A percentile compares a stretch with the other conserved stretches of the same genome.
Conservation (phyloP, 495 filamentous ascomycete genomes). For the Penicillium egyptiacum region DNA sequence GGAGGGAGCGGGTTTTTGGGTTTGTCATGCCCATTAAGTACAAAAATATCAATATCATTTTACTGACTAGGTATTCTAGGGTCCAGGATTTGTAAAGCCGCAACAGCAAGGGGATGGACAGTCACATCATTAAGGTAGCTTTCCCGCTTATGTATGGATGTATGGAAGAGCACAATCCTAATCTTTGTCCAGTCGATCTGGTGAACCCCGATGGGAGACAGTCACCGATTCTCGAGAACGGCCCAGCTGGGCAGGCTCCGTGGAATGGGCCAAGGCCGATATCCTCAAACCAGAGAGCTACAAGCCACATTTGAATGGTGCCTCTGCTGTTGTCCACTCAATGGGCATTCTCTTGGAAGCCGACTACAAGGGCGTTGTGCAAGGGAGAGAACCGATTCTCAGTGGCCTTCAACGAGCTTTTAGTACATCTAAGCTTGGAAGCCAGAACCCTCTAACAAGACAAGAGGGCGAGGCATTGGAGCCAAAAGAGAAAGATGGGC, state of each 20-base stretch:
- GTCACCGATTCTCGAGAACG: conserved; percentile 70
- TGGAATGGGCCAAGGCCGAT: conserved; percentile 85
- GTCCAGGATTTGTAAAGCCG: conserved; percentile 87
- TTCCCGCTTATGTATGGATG: background rate
- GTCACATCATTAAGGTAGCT: conserved; percentile 83
- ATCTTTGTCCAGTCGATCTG: conserved; percentile 67
- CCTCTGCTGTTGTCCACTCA: conserved; percentile 83
- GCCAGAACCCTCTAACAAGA: conserved; percentile 64
- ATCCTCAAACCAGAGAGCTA: conserved; percentile 80
- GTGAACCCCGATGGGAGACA: conserved; percentile 77
- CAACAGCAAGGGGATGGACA: conserved; percentile 76
- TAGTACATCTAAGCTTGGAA: conserved; percentile 59
- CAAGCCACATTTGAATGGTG: conserved; percentile 64
- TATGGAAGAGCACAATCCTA: background rate
- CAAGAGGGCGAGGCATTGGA: conserved; percentile 57
- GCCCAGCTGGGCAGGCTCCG: conserved; percentile 76
- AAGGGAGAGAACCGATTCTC: conserved; percentile 73
- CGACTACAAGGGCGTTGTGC: conserved; percentile 92
- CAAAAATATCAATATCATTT: conserved; percentile 2
- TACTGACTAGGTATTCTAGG: conserved; percentile 44
- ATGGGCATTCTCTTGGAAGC: conserved; percentile 97
- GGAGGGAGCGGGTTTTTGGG: conserved; percentile 94
- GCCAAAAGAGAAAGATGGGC: conserved; percentile 64
- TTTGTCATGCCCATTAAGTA: conserved; percentile 27
- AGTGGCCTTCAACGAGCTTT: conserved; percentile 77